Evolutionary conservation across 2,329 filamentous ascomycete species (phyloP).

Genomic region (Xylariaceae sp.): DNA sequence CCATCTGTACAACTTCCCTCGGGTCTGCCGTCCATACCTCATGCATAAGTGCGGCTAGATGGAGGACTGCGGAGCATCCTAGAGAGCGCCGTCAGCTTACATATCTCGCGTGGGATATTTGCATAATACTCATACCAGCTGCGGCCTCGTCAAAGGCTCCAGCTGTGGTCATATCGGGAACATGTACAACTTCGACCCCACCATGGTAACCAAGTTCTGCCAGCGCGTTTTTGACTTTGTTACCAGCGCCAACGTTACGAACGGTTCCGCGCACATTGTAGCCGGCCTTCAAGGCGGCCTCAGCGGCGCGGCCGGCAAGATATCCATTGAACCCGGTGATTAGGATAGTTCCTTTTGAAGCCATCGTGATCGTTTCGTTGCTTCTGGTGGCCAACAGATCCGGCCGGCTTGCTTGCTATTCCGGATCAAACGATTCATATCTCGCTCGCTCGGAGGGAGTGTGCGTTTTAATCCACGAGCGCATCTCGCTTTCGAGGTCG

Average conservation of each 20-base stretch:
- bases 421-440: no score
- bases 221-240: constrained; percentile 30
- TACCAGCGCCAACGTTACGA: constrained; percentile 28
- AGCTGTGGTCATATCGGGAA: constrained; percentile 27
- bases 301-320: constrained; percentile 34
- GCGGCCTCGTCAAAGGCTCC: constrained; percentile 30
- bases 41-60: constrained; percentile 31
- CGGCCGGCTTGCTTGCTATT: no score
- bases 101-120: neutral
- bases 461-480: no score
- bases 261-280: constrained; percentile 35
- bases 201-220: constrained; percentile 24
- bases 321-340: constrained; percentile 38
- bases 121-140: constrained; percentile 20
- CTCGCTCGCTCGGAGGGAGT: no score
- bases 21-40: constrained; percentile 28
- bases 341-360: constrained; percentile 25
- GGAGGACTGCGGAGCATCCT: constrained; percentile 35
- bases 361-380: neutral
- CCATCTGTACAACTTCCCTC: constrained; percentile 30
- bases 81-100: neutral
- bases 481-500: no score
- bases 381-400: no score
- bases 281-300: constrained; percentile 28
- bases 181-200: constrained; percentile 31